Base-by-base conservation (phyloP, 192 early-diverging fungal genomes). In the Coemansia sp. region DNA sequence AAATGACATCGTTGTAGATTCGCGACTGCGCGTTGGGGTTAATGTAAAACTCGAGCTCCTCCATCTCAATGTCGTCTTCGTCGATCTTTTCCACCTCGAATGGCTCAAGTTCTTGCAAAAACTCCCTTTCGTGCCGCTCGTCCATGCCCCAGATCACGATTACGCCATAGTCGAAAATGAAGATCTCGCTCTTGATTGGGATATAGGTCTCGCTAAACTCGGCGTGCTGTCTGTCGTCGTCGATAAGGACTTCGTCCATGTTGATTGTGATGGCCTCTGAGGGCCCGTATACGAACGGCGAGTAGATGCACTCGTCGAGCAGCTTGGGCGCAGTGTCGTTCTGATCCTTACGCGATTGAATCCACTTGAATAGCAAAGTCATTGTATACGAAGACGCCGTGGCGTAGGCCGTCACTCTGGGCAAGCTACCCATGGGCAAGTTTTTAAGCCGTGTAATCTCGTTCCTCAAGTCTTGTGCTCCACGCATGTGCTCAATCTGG, bases 121-220 rank as follows among this genome's bases (percentile, higher is more conserved):
- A 74, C 47, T 84, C 76, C 23, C 84, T 75, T 62, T 97, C 95
- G 64, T 99, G 94, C 21, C 84, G 72, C 61, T 90, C 89, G 26
- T 88, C 85, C 87, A 96, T 92, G 34, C 94, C 95, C 96, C 96
- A 99, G 67, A 99, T 91, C 0, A 99, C 96, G 13, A 93, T 87
- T 7, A 96, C 95, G 36, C 95, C 94, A 72, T 95, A 96, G 69
- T 95, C 94, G 76, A 99, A 96, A 56, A 90, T 87, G 68, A 96
- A 88, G 47, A 93, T 76, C 74, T 96, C 93, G 34, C 86, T 84
- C 71, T 79, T 76, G 56, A 84, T 83, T 35, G 71, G 69, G 59
- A 83, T 73, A 33, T 73, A 75, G 56, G 79, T 65, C 70, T 82
- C 73, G 52, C 52, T 65, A 26, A 82, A 76, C 64, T 69, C 68